Base-by-base conservation (phyloP, 495 filamentous ascomycete genomes). In the Neurospora hispaniola region DNA sequence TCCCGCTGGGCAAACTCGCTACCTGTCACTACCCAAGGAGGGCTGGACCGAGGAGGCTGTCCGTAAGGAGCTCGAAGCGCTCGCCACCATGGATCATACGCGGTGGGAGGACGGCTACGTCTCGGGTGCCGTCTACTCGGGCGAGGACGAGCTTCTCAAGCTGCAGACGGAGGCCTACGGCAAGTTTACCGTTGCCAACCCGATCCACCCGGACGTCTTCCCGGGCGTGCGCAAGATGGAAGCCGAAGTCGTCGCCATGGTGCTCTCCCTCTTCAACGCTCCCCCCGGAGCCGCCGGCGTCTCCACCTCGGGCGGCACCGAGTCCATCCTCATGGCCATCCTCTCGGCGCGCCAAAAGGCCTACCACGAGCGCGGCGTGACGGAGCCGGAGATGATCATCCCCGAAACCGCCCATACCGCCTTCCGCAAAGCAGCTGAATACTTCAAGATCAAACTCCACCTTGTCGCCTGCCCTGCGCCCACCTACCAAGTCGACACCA, bases 221-320 rank as follows among this genome's bases (percentile, higher is more conserved):
- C 96, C 96, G 54, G 96, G 94, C 43, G 94, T 99, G 40, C 86
- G 96, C 76, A 99, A 99, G 85, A 99, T 99, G 96, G 96, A 99
- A 83, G 95, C 96, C 40, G 96, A 99, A 85, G 86, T 98, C 78
- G 96, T 99, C 48, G 90, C 94, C 72, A 99, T 99, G 96, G 93
- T 97, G 69, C 84, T 98, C 54, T 86, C 88, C 42, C 84, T 99
- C 81, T 99, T 98, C 85, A 93, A 97, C 80, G 93, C 91, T n/a
- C 94, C 96, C 41, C 79, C 86, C 3, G 90, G 88, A 70, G 94
- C 90, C 23, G 95, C 91, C 40, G 96, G 96, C 72, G 94, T 96
- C 5, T 95, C 91, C 70, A 98, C 96, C 20, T 92, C 91, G 72
- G 96, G 96, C 69, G 96, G 96, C 40, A 97, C 96, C 1, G 96